A percentile compares a stretch with the other conserved stretches of the same genome.
Conservation (phyloP, 305 asterid genomes). For the Fraxinus baroniana region DNA sequence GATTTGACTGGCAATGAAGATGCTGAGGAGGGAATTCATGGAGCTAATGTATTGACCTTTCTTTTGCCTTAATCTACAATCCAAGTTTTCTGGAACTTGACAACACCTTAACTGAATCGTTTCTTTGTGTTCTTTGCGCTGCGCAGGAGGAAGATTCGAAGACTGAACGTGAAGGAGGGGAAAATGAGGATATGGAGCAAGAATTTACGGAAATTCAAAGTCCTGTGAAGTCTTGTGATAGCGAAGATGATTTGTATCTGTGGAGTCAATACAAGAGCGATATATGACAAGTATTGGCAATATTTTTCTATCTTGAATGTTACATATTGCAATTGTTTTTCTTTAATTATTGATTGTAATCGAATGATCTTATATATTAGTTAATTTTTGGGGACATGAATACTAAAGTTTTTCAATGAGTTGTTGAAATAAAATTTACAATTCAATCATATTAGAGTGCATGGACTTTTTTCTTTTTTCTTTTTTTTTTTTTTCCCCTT, state of each 20-base stretch:
- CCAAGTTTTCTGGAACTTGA: background rate
- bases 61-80: background rate
- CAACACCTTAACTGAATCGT: background rate
- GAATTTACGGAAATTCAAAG: constrained; percentile 32
- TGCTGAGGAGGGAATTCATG: constrained; percentile 34
- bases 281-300: constrained; percentile 16
- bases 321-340: background rate
- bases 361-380: background rate
- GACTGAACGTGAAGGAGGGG: constrained; percentile 33
- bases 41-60: constrained; percentile 30
- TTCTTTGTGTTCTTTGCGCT: background rate
- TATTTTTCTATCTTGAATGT: background rate
- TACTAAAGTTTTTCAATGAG: background rate
- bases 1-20: constrained; percentile 48
- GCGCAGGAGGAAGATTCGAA: constrained; percentile 47
- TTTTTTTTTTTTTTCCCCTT: background rate
- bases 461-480: background rate
- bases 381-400: background rate
- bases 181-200: constrained; percentile 24
- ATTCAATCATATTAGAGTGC: background rate
- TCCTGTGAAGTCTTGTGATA: constrained; percentile 35
- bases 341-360: background rate
- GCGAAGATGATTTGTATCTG: constrained; percentile 41
- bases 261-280: constrained; percentile 58
- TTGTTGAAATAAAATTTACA: background rate